phyloP scores from a whole-genome alignment of 352 stramenopile species.

The Phytophthora idaei region DNA sequence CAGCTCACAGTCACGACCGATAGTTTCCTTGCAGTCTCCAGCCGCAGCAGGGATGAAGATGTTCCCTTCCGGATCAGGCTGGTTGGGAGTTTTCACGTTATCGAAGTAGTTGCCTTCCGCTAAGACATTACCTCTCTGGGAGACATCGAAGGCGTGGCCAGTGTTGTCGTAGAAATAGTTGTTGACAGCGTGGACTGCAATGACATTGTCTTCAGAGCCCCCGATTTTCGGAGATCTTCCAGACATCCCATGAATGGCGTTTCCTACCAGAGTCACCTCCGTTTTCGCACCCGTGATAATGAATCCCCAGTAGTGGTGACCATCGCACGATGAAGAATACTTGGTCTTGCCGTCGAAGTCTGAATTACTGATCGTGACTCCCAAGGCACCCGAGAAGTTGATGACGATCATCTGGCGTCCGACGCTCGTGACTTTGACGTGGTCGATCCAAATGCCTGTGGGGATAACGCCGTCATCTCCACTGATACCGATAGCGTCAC shows the following conservation, averaged over 20 bases:
- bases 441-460: constrained; percentile 48
- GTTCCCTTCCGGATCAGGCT: not conserved
- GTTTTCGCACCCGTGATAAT: constrained; percentile 32
- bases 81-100: not conserved
- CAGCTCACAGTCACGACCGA: constrained; percentile 3
- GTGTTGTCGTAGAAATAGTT: constrained; percentile 49
- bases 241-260: constrained; percentile 44
- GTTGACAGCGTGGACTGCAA: constrained; percentile 38
- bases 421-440: constrained; percentile 42
- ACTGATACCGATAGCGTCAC: constrained; percentile 24
- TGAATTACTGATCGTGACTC: constrained; percentile 49
- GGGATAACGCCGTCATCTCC: constrained; percentile 18
- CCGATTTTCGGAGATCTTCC: constrained; percentile 37
- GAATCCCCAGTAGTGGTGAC: constrained; percentile 52
- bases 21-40: constrained; percentile 1
- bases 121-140: constrained; percentile 32
- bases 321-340: constrained; percentile 53
- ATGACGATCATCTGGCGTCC: constrained; percentile 47
- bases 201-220: constrained; percentile 8
- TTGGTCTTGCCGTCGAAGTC: constrained; percentile 54
- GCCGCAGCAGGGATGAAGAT: not conserved
- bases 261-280: constrained; percentile 35
- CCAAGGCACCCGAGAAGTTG: constrained; percentile 32
- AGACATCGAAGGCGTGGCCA: constrained; percentile 39
- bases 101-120: constrained; percentile 55